Conservation (phyloP, 2,329 filamentous ascomycete species). For the Cercospora citrullina region DNA sequence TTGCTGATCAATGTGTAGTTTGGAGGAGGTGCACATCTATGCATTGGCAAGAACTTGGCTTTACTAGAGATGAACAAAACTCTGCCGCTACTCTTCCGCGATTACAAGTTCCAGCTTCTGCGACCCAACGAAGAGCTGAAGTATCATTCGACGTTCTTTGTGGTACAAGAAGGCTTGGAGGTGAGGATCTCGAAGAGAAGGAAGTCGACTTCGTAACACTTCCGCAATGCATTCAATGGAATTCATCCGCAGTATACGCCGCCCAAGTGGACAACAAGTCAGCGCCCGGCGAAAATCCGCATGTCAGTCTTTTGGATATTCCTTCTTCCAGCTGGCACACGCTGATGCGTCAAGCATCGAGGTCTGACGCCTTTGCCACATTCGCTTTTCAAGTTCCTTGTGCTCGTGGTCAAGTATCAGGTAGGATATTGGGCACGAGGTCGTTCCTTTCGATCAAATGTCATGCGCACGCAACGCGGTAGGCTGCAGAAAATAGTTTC, state of each 20-base stretch:
- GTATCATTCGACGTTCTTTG: constrained; percentile 61
- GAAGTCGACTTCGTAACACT: not conserved
- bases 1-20: constrained; percentile 24
- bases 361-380: not conserved
- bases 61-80: constrained; percentile 36
- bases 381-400: not conserved
- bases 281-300: not conserved
- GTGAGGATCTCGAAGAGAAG: constrained; percentile 47
- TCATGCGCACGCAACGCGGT: not conserved
- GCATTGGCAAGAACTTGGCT: constrained; percentile 34
- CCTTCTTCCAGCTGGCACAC: not conserved
- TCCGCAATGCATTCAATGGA: not conserved
- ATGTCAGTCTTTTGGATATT: not conserved
- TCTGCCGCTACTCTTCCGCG: constrained; percentile 47
- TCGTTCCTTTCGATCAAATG: not conserved
- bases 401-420: not conserved
- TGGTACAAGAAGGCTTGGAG: constrained; percentile 58
- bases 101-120: constrained; percentile 57
- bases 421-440: not conserved
- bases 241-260: not conserved
- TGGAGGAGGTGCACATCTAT: constrained; percentile 30
- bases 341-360: not conserved
- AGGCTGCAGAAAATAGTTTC: not conserved
- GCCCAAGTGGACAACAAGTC: not conserved
- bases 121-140: constrained; percentile 52